phyloP scores from a whole-genome alignment of 208 protist species.

The Crithidia expoeki region DNA sequence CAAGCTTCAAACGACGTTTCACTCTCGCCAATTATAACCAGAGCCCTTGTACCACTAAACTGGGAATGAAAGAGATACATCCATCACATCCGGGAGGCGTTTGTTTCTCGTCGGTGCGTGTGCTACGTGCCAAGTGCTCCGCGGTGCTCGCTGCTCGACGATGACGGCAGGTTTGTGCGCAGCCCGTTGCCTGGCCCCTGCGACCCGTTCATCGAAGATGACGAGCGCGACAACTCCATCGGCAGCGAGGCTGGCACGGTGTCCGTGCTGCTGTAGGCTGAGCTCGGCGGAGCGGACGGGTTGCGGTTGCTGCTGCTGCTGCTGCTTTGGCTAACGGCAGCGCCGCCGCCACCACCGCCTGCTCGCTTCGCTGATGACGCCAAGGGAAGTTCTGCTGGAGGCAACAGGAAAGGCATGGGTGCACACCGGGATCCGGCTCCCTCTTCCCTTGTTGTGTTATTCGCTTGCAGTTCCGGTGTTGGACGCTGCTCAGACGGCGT shows the following conservation, averaged over 20 bases:
- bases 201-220: background rate
- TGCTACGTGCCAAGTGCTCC: slow-evolving; percentile 5
- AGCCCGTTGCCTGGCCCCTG: background rate
- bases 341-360: too few relatives aligned
- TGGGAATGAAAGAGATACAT: too few relatives aligned
- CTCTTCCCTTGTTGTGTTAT: background rate
- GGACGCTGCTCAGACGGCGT: slow-evolving; percentile 16
- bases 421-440: background rate
- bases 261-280: background rate
- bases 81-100: too few relatives aligned
- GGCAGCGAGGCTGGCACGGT: background rate
- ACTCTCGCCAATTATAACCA: too few relatives aligned
- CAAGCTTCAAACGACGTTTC: too few relatives aligned
- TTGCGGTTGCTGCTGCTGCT: background rate
- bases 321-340: background rate
- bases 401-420: background rate
- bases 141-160: slow-evolving; percentile 16
- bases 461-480: slow-evolving; percentile 2
- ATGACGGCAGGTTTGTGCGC: slow-evolving; percentile 10
- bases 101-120: too few relatives aligned
- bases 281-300: slow-evolving; percentile 4
- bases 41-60: too few relatives aligned
- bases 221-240: background rate
- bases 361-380: background rate
- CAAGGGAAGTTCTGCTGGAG: background rate